Evolutionary conservation across 495 filamentous ascomycete species (phyloP), one percentile per base, ranked within the genome.

Genomic region (Emericellopsis terricola): DNA sequence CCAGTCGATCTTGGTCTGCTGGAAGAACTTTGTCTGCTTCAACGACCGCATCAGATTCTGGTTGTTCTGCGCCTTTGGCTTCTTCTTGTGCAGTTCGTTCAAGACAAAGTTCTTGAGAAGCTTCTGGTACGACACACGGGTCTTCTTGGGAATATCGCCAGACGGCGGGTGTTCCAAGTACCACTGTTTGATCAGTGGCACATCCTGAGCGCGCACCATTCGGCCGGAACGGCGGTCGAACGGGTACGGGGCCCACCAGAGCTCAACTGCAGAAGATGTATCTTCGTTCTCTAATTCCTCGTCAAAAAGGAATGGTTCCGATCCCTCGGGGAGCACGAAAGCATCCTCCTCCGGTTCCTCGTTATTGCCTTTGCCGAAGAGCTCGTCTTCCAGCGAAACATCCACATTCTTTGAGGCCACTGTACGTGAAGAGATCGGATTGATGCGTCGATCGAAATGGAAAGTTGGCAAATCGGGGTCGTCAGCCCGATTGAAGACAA

Each of bases 41-140:
- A 99, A 50, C 1, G 81, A 87, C 46, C 72, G 78, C 52, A 94
- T 68, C 31, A 99, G 57, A 51, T 84, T 81, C 55, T 99, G 91
- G 50, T 87, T 92, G 56, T 82, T 93, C 42, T 93, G 77, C 4
- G 86, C 81, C 62, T 99, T 96, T 8, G 84, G 83, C 39, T 78
- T 78, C 48, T 79, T 87, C 57, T 87, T 89, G 50, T 99, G 91
- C 17, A 99, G 61, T 51, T 94, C 85, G 43, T 99, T 99, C 41
- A 99, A 71, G 15, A 99, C 91, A 42, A 73, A 99, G 3, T 78
- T 86, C 62, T 99, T 99, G 28, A 99, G 65, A 32, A 99, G 60
- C 59, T 99, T 99, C 52, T 99, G 91, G 52, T 99, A 99, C 1
- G 91, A 96, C n/a, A 99, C 91, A 43, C 91, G 73, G 30, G 96